These are phyloP conservation scores for Picea sitchensis DNA, from an alignment of 75 land plant species.

Conservation along the genomic window DNA sequence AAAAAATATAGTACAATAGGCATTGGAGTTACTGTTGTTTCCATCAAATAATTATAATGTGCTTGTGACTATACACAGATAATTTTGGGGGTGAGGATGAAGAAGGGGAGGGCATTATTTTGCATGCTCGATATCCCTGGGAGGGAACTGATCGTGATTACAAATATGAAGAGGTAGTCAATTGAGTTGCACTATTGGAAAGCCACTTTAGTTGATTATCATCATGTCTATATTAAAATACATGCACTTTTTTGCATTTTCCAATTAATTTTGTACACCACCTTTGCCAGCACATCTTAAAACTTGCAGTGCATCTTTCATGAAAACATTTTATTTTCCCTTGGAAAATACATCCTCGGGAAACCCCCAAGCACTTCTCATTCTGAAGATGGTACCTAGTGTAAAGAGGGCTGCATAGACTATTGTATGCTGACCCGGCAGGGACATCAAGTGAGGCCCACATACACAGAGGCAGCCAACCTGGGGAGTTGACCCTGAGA, in stretches of 20 bases:
- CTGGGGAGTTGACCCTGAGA: too few species aligned
- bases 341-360: too few species aligned
- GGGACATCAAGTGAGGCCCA: too few species aligned
- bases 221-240: neutral
- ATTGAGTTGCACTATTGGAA: neutral
- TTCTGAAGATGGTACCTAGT: too few species aligned
- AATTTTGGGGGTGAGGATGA: conserved; percentile 49
- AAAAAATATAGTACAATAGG: neutral
- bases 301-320: too few species aligned
- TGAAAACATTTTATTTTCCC: too few species aligned
- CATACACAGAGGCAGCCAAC: too few species aligned
- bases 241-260: neutral
- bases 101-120: conserved; percentile 66
- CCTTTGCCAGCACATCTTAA: neutral
- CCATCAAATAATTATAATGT: neutral
- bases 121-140: conserved; percentile 65
- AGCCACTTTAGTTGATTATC: neutral
- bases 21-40: neutral
- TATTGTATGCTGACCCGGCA: too few species aligned
- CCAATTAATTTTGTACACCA: neutral
- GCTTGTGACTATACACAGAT: conserved; percentile 11
- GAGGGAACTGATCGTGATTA: conserved; percentile 90
- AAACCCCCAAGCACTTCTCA: too few species aligned
- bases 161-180: conserved; percentile 80
- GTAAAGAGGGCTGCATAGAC: too few species aligned